Base-by-base conservation (phyloP, 768 basidiomycete species). In the Hemileccinum rubropunctum region DNA sequence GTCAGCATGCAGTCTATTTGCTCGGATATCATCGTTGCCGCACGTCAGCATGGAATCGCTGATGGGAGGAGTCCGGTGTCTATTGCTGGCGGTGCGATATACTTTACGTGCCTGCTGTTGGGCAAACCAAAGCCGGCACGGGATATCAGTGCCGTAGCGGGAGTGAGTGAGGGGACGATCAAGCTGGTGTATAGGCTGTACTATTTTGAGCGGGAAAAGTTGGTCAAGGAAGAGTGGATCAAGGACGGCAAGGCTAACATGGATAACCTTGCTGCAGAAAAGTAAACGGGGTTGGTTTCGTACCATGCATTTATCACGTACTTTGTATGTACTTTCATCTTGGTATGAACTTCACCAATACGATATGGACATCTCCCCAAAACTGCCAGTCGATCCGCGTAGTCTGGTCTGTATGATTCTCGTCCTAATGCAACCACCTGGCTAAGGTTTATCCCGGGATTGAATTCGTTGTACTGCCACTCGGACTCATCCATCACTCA, bases 21-120 rank as follows among this genome's bases (percentile, higher is more conserved):
- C 63, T 75, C 81, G 17, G 88, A 93, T 54, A 86, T 94, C 65
- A 91, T 93, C 54, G 67, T 86, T 48, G 81, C 82, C 27, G 89
- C 90, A 13, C 81, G 91, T 45, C 79, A 88, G 54, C 79, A 88
- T 57, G 91, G 91, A 37, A 87, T 95, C 53, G 93, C 94, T 30
- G 93, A 94, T 63, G 97, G 97, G 21, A 78, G 97, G 53, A 91
- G 86, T 60, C 95, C 95, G 1, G 90, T 98, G 45, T 97, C 97
- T n/a, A 94, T 99, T 58, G 97, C 95, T n/a, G 91, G 92, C 36
- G 93, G 91, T 35, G 91, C 92, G 17, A 93, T 99, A 52, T 93
- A 88, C 73, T 98, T 98, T 71, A 90, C 91, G 27, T 90, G 89
- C 62, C 78, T 86, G 57, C 64, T 98, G 37, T 76, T 95, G 60